phyloP scores from a whole-genome alignment of 352 stramenopile genomes.

The Aphanomyces cochlioides region DNA sequence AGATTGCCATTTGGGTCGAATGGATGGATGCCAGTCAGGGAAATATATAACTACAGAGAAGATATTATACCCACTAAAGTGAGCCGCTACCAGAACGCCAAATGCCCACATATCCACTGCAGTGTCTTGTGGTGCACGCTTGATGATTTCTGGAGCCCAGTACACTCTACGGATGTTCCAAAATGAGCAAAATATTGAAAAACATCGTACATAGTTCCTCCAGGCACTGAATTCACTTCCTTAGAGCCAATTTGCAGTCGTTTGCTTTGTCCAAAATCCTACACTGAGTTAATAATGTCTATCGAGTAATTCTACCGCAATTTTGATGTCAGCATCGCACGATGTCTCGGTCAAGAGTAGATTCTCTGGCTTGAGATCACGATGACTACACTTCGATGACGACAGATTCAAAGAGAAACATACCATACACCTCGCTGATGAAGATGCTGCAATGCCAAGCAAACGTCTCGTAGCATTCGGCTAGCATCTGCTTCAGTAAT shows the following conservation, averaged over 20 bases:
- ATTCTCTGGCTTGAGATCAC: slow-evolving; percentile 76
- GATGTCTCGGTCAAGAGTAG: slow-evolving; percentile 59
- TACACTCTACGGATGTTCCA: slow-evolving; percentile 46
- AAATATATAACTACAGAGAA: slow-evolving; percentile 55
- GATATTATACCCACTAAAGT: neutral
- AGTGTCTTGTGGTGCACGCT: slow-evolving; percentile 58
- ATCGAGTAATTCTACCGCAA: slow-evolving; percentile 41
- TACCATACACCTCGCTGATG: slow-evolving; percentile 65
- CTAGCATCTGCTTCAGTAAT: slow-evolving; percentile 71
- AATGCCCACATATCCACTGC: slow-evolving; percentile 80
- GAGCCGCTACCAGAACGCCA: slow-evolving; percentile 50
- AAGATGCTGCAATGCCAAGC: slow-evolving; percentile 57
- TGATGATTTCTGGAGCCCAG: slow-evolving; percentile 78
- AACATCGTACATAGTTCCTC: slow-evolving; percentile 55
- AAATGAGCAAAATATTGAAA: neutral
- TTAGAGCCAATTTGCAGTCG: slow-evolving; percentile 42
- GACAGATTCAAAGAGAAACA: neutral
- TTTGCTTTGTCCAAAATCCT: slow-evolving; percentile 73
- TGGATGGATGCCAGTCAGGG: slow-evolving; percentile 66
- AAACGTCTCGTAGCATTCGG: slow-evolving; percentile 59
- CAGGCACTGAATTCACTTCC: slow-evolving; percentile 51
- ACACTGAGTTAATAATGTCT: neutral
- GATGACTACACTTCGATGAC: slow-evolving; percentile 41
- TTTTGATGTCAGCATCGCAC: slow-evolving; percentile 56
- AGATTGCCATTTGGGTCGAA: slow-evolving; percentile 69